A percentile compares a stretch with the other conserved stretches of the same genome.
Conservation (phyloP, 2,329 filamentous ascomycete species). For the Lizonia empirigonia region DNA sequence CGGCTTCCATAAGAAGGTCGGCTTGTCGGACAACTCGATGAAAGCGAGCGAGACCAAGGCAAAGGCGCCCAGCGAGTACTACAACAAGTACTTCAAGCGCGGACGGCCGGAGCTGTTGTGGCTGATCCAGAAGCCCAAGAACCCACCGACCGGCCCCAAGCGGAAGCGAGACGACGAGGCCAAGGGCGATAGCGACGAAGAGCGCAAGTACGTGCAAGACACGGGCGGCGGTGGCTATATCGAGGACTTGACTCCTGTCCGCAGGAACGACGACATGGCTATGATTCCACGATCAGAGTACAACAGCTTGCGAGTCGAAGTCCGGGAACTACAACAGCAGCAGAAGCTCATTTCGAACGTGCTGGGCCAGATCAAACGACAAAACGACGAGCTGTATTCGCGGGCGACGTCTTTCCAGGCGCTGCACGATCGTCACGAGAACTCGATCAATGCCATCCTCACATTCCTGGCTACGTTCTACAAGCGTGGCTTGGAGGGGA, state of each 20-base stretch:
- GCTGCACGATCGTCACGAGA: constrained; percentile 94
- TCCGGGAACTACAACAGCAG: constrained; percentile 81
- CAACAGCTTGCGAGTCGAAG: constrained; percentile 75
- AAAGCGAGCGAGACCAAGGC: constrained; percentile 95
- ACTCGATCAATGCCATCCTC: constrained; percentile 97
- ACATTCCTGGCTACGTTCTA: constrained; percentile 97
- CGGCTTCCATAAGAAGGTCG: constrained; percentile 61
- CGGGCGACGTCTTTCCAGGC: constrained; percentile 89
- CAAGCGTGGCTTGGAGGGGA: constrained; percentile 87
- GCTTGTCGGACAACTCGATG: constrained; percentile 96
- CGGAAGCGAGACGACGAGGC: constrained; percentile 61
- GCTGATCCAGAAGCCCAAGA: constrained; percentile 95
- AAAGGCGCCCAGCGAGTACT: constrained; percentile 98
- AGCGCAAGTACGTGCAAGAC: constrained; percentile 54
- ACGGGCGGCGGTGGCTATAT: constrained; percentile 49
- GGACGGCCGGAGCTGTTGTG: constrained; percentile 91
- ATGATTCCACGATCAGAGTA: constrained; percentile 74
- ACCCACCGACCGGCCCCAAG: constrained; percentile 59
- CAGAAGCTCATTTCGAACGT: constrained; percentile 85
- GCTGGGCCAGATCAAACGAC: constrained; percentile 78
- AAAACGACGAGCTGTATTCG: constrained; percentile 86
- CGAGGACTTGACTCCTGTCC: constrained; percentile 49
- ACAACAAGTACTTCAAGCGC: constrained; percentile 93
- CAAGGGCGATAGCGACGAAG: constrained; percentile 75
- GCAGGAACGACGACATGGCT: constrained; percentile 53